Evolutionary conservation across 2,329 filamentous ascomycete species (phyloP), one percentile per base, ranked within the genome.

Genomic region (Colletotrichum cordylinicola): DNA sequence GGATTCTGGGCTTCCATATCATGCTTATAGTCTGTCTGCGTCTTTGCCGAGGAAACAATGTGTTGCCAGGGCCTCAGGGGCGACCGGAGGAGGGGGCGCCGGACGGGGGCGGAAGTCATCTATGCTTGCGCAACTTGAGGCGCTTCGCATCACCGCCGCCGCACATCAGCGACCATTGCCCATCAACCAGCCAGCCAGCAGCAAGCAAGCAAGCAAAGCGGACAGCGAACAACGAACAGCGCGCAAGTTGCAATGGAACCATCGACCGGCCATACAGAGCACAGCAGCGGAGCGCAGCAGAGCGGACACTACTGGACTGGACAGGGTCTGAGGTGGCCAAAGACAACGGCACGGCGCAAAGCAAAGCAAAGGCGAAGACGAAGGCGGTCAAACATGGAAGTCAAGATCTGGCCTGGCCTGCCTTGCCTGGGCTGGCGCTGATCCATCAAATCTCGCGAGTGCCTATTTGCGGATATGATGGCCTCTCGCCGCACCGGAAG

Each of bases 381-480:
- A 64, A 24, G 61, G 61, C 61, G 61, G 61, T 64, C 61, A 64
- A 64, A 21, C 27, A 24, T 24, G 24, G 24, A 33, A 35, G 61
- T 61, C 58, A 61, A 74, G 58, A 71, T 71, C 72, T 75, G 21
- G 66, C 31, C 69, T 72, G 48, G 58, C 48, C 31, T 33, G 52
- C 52, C 55, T 18, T 58, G 13, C 55, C 21, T 29, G 31, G 43
- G 55, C 55, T 27, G 64, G 39, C 52, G 33, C 27, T 60, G 64
- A 60, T 76, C 65, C 74, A 69, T 76, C 74, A 76, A 76, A 76
- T 76, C 64, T 76, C 74, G 74, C 65, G 60, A 74, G 56, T 37
- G 27, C 48, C 74, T 76, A 76, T 76, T 76, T 76, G 24, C 74
- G 70, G 74, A 76, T 58, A 76, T 76, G 70, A 76, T 73, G 74